Base-by-base conservation (phyloP, 306 rosid species). In the Biancaea sappan region DNA sequence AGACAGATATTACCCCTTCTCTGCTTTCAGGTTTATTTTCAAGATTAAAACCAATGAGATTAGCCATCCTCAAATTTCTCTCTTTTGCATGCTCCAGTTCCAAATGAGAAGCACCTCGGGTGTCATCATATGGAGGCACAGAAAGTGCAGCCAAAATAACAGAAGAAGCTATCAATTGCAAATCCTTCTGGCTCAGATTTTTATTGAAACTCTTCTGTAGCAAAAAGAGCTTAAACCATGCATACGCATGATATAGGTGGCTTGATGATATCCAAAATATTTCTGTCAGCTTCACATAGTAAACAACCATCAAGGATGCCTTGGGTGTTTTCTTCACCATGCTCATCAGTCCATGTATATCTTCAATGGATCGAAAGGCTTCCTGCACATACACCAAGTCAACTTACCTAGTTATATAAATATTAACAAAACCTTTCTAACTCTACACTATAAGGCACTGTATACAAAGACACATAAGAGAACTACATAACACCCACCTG, bases 331-430 rank as follows among this genome's bases (percentile, higher is more conserved):
- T 95, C 91, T 95, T 95, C 59, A 92, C 99, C 88, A 95, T 70
- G 87, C 97, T 92, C 99, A 95, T 95, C 60, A 95, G 82, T 56
- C 98, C 98, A 76, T 92, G 97, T 77, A 95, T 95, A 79, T 95
- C 99, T 79, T 95, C 99, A 61, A 92, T 79, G 1, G 99, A 95
- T 32, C 99, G 90, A 67, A 95, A 95, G 8, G 99, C 99, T 88
- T 95, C 99, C 99, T 95, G 90, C 73, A 18, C 10, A 62, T 11
- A 38, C 43, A 38, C 1, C 12, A 38, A 38, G 12, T 7, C 11
- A 38, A 38, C 12, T 38, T 38, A 1, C 13, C 12, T 38, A 38
- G 43, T 9, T 38, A 38, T 38, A 38, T 38, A 7, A 0, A 6
- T 8, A 38, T 38, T 38, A 2, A 38, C 43, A 7, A 38, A 38